These are phyloP conservation scores for Neurospora sp. DNA, from an alignment of 495 filamentous ascomycete species.

Conservation along the genomic window DNA sequence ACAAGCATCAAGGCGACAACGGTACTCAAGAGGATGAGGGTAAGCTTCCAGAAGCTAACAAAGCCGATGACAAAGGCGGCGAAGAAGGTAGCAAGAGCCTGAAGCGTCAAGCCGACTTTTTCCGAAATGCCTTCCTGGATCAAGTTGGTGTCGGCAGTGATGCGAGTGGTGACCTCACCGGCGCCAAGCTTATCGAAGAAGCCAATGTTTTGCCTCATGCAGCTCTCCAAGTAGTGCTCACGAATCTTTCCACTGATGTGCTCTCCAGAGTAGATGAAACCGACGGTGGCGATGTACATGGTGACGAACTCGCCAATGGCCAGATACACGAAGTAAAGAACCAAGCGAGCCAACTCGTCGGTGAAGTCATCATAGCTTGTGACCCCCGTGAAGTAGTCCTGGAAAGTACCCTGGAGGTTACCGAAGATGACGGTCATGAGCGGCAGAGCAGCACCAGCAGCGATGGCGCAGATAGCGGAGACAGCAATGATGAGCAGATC, in stretches of 20 bases:
- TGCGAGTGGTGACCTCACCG: conserved; percentile 86
- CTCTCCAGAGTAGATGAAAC: conserved; percentile 91
- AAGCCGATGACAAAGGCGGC: conserved; percentile 87
- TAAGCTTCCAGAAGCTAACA: conserved; percentile 74
- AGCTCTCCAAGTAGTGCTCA: conserved; percentile 71
- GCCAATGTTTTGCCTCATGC: conserved; percentile 81
- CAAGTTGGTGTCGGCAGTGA: conserved; percentile 82
- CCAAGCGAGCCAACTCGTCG: conserved; percentile 48
- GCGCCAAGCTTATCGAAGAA: conserved; percentile 89
- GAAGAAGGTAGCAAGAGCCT: conserved; percentile 66
- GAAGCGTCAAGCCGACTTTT: conserved; percentile 69
- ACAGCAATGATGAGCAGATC: conserved; percentile 66
- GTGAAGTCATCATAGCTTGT: conserved; percentile 47
- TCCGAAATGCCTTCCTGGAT: conserved; percentile 85
- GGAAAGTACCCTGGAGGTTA: conserved; percentile 62
- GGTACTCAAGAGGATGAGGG: conserved; percentile 70
- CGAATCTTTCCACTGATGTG: conserved; percentile 78
- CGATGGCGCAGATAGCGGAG: conserved; percentile 58
- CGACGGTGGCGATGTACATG: conserved; percentile 72
- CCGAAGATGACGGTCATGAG: conserved; percentile 86
- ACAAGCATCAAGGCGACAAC: conserved; percentile 61
- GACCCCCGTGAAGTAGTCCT: conserved; percentile 44
- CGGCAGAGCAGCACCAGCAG: conserved; percentile 71
- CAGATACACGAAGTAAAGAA: conserved; percentile 85
- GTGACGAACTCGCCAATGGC: conserved; percentile 77